Evolutionary conservation across 2,329 filamentous ascomycete species (phyloP), one percentile per base, ranked within the genome.

Genomic region (Penicillium olsonii): DNA sequence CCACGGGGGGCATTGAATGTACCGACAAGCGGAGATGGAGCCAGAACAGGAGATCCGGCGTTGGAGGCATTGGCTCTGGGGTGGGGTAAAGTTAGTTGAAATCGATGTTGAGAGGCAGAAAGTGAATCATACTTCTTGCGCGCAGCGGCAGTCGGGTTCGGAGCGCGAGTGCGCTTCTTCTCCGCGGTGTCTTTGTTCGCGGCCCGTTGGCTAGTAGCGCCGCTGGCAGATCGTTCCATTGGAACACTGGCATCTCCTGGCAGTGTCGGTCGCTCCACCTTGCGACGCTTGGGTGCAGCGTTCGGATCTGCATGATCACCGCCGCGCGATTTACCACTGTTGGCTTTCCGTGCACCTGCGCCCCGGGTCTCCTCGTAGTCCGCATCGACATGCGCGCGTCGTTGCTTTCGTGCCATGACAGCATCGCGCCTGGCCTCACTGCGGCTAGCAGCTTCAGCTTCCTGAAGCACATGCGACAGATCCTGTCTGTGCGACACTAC

Each of bases 341-440:
- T 52, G 58, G 74, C 90, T 75, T 90, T 94, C 41, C 72, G 64
- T 47, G 63, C 45, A 34, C 52, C 45, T 63, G 69, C 48, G 31
- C 74, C 68, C 47, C 73, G 75, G 8, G 63, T 57, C 42, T 95
- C 90, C 57, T 95, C 90, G 56, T 86, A 84, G 62, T 96, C 90
- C 0, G 87, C 89, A 55, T 95, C 90, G 27, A 82, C 79, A 52
- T 87, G 84, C 37, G 87, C 84, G 63, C 84, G 87, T 56, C 83
- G 82, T 55, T 84, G 87, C 67, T 88, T 90, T 64, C 88, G 88
- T 34, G 87, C 87, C 55, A 86, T 80, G 53, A 92, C 78, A 18
- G 90, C 88, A 70, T 95, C 90, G 65, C 92, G 90, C 56, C 90
- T 82, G 27, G 87, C 86, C 65, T 95, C 91, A 68, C 90, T 94